A percentile compares a stretch with the other conserved stretches of the same genome.
Conservation (phyloP, 2,329 filamentous ascomycete species). For the Thelonectria blattea region DNA sequence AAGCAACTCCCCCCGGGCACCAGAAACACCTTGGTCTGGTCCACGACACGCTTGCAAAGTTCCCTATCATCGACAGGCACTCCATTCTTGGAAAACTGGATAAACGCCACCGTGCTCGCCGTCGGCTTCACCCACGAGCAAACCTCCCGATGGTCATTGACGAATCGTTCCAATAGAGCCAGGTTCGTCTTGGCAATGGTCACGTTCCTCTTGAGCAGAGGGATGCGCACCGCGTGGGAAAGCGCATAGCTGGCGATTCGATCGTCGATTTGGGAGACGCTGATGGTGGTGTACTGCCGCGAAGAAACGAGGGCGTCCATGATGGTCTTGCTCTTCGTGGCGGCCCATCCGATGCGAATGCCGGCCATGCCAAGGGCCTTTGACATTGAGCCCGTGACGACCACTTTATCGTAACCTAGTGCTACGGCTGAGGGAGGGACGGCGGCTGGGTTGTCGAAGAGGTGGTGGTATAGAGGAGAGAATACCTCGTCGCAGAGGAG, state of each 20-base stretch:
- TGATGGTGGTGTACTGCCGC: conserved; percentile 84
- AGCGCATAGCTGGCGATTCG: conserved; percentile 79
- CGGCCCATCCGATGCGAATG: conserved; percentile 82
- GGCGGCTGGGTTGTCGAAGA: conserved; percentile 45
- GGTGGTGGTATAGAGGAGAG: conserved; percentile 11
- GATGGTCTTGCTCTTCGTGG: conserved; percentile 65
- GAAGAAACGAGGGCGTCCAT: conserved; percentile 67
- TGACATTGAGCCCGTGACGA: conserved; percentile 82
- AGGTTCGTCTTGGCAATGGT: conserved; percentile 10
- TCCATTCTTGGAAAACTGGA: conserved; percentile 2
- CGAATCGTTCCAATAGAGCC: neutral
- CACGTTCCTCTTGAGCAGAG: conserved; percentile 58
- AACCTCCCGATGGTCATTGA: conserved; percentile 6
- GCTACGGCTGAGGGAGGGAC: conserved; percentile 70
- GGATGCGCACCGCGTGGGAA: conserved; percentile 49
- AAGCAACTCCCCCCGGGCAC: conserved; percentile 14
- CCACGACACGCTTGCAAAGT: conserved; percentile 7
- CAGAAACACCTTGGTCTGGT: conserved; percentile 11
- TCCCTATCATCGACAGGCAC: conserved; percentile 6
- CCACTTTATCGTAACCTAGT: conserved; percentile 71
- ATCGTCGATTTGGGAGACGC: conserved; percentile 81
- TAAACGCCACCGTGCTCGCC: conserved; percentile 15
- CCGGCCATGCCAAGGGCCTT: conserved; percentile 85
- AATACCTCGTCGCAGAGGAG: conserved; percentile 18
- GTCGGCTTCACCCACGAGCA: conserved; percentile 18